These are phyloP conservation scores for Pterocarpus macrocarpus DNA, from an alignment of 306 rosid genomes.

Conservation along the genomic window DNA sequence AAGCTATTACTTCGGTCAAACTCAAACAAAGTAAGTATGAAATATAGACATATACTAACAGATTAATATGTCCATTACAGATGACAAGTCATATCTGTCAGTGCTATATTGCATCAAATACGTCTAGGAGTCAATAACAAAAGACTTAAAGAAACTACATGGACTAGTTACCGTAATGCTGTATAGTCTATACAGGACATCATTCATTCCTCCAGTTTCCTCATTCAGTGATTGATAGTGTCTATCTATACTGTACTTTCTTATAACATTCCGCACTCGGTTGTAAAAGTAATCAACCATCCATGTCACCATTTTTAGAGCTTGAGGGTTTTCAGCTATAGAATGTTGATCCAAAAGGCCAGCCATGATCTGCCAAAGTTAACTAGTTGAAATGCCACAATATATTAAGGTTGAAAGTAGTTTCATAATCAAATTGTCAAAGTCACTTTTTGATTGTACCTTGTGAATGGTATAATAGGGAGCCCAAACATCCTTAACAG, in stretches of 20 bases:
- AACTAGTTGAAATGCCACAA: neutral
- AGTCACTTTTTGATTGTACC: slow-evolving; percentile 54
- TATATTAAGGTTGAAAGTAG: neutral
- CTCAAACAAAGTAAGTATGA: too few relatives aligned
- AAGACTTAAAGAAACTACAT: neutral
- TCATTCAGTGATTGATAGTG: slow-evolving; percentile 76
- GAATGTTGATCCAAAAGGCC: slow-evolving; percentile 91
- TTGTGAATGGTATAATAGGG: slow-evolving; percentile 98
- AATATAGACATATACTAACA: too few relatives aligned
- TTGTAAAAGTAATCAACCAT: slow-evolving; percentile 83
- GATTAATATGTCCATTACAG: neutral
- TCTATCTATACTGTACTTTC: slow-evolving; percentile 54
- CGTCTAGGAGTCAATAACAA: too few relatives aligned
- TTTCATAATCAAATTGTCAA: slow-evolving; percentile 1
- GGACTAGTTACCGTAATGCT: slow-evolving; percentile 55
- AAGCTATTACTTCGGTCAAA: too few relatives aligned
- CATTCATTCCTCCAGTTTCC: slow-evolving; percentile 96
- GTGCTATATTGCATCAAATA: neutral
- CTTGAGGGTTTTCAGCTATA: slow-evolving; percentile 64
- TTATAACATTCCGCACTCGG: slow-evolving; percentile 75
- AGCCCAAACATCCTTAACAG: slow-evolving; percentile 73
- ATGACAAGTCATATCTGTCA: neutral
- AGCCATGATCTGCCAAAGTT: slow-evolving; percentile 73
- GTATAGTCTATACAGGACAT: slow-evolving; percentile 78
- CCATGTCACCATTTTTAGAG: slow-evolving; percentile 72